Base-by-base conservation (phyloP, 441 rosid species). In the Arabidopsis hybrid region DNA sequence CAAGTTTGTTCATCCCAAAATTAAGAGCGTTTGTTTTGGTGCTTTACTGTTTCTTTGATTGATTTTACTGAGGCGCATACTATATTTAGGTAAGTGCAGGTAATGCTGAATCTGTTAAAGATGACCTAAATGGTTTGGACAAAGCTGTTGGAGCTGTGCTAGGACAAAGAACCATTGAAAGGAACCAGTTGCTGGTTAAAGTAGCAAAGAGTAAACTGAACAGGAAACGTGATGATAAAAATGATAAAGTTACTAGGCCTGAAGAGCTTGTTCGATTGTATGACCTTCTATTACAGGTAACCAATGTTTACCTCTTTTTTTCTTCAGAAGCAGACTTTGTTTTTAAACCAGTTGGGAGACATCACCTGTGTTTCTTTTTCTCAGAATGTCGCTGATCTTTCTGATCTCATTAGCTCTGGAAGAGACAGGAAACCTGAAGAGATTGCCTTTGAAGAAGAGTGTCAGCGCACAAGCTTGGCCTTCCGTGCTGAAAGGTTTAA, bases 191-290 rank as follows among this genome's bases (percentile, higher is more conserved):
- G 76, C 80, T 96, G 82, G 98, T 96, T 76, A 86, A 82, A 84
- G 82, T 88, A 69, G 94, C 96, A 49, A 93, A 91, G 86, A 87
- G 96, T 82, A 96, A 91, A 82, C 88, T 96, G 70, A 81, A 79
- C 67, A 88, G 68, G 81, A 94, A 86, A 49, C 87, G 95, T 17
- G 97, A 93, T 76, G 98, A 96, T 79, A 96, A 93, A 86, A 90
- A 72, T 75, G 98, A 91, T 80, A 91, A 85, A 86, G 84, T 86
- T 65, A 87, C 99, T 32, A 91, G 86, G 84, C 97, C 98, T 53
- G 99, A 96, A 82, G 98, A 93, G 83, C 92, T 96, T 76, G 99
- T 96, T 82, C 96, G 97, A 80, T 80, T 96, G 67, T 91, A 83
- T 71, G 99, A 96, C 85, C 98, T 93, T 67, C 81, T 96, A 46